phyloP scores from a whole-genome alignment of 1,284 basidiomycete species.

The Coniferiporia weirii region DNA sequence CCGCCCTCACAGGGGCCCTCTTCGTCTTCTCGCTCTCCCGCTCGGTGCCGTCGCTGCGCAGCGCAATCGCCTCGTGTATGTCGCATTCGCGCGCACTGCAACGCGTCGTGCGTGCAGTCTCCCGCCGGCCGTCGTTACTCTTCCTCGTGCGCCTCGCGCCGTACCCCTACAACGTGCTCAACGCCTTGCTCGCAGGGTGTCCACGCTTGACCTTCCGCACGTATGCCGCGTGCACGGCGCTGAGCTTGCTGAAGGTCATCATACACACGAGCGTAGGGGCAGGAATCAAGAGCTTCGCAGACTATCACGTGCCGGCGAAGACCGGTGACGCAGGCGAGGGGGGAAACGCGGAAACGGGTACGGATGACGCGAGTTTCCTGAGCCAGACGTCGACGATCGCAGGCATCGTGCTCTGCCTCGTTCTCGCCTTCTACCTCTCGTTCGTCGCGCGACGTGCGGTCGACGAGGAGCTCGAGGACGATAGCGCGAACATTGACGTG shows the following conservation, averaged over 20 bases:
- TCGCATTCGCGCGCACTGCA: conserved; percentile 58
- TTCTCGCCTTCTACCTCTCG: conserved; percentile 75
- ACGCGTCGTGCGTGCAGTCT: conserved; percentile 80
- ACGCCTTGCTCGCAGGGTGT: conserved; percentile 81
- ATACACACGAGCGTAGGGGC: conserved; percentile 80
- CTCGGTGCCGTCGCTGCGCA: conserved; percentile 51
- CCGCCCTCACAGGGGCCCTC: conserved; percentile 77
- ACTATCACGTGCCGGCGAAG: conserved; percentile 43
- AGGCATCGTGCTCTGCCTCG: conserved; percentile 69
- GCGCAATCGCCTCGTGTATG: conserved; percentile 67
- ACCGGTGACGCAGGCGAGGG: conserved; percentile 30
- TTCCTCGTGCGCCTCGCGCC: conserved; percentile 84
- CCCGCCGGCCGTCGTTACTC: conserved; percentile 76
- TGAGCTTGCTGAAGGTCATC: conserved; percentile 82
- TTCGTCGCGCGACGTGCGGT: conserved; percentile 77
- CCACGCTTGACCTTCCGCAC: conserved; percentile 77
- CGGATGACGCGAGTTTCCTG: conserved; percentile 37
- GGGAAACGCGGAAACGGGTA: conserved; percentile 24
- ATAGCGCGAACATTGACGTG: conserved; percentile 29
- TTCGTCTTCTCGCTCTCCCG: conserved; percentile 76
- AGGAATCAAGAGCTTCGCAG: conserved; percentile 77
- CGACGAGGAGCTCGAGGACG: conserved; percentile 68
- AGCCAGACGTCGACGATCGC: conserved; percentile 61
- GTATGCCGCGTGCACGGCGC: conserved; percentile 74
- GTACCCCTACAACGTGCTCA: conserved; percentile 87